These are phyloP conservation scores for Amaranthus hypochondriacus DNA, from an alignment of 148 eudicot species.

Conservation along the genomic window DNA sequence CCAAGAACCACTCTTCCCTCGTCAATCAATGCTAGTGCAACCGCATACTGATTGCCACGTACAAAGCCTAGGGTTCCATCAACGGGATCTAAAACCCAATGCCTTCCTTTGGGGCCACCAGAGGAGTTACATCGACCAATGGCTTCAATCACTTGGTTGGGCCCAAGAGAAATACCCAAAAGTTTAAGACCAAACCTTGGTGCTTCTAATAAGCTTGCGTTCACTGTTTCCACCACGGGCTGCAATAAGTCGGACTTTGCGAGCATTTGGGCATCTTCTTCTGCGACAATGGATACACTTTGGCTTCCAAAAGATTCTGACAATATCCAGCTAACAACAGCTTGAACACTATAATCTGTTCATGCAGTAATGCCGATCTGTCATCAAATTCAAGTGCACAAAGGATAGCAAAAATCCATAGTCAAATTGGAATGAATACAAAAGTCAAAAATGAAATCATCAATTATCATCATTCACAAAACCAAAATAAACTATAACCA, in stretches of 20 bases:
- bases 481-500: background rate
- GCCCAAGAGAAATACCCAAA: slow-evolving; percentile 40
- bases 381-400: slow-evolving; percentile 34
- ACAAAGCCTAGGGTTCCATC: slow-evolving; percentile 96
- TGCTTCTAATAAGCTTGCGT: slow-evolving; percentile 66
- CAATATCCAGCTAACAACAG: slow-evolving; percentile 74
- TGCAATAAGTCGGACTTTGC: slow-evolving; percentile 57
- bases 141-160: slow-evolving; percentile 60
- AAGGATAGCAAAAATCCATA: slow-evolving; percentile 20
- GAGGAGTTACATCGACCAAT: slow-evolving; percentile 71
- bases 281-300: slow-evolving; percentile 79
- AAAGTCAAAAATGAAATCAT: background rate
- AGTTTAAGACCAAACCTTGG: slow-evolving; percentile 59
- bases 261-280: slow-evolving; percentile 76
- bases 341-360: slow-evolving; percentile 97
- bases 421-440: slow-evolving; percentile 23
- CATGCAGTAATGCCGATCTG: slow-evolving; percentile 43
- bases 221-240: slow-evolving; percentile 65
- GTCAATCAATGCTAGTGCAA: slow-evolving; percentile 82
- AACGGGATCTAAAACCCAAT: slow-evolving; percentile 96
- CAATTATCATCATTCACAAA: background rate
- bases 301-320: slow-evolving; percentile 59
- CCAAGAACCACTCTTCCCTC: slow-evolving; percentile 69
- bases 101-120: slow-evolving; percentile 74
- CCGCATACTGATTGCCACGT: slow-evolving; percentile 90